These are phyloP conservation scores for Cytidiella melzeri DNA, from an alignment of 768 basidiomycete species.

Conservation along the genomic window DNA sequence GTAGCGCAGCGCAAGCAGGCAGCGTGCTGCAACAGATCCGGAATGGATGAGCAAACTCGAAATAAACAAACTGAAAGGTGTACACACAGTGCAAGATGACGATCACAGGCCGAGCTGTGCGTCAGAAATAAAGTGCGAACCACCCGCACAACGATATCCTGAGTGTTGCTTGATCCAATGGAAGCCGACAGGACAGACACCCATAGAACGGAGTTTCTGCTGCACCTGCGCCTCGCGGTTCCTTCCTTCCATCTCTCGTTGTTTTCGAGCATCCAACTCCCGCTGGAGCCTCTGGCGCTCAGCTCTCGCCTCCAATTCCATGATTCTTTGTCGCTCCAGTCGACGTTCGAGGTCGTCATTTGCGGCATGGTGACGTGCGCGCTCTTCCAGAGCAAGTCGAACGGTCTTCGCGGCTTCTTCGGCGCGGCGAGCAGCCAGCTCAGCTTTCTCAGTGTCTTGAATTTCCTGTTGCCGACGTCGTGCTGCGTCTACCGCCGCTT, in stretches of 20 bases:
- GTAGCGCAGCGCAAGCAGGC: too few relatives aligned
- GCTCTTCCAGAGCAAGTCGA: constrained; percentile 5
- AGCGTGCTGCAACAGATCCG: too few relatives aligned
- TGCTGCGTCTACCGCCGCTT: constrained; percentile 25
- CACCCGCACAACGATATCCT: constrained; percentile 44
- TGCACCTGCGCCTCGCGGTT: constrained; percentile 40
- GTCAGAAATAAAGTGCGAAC: constrained; percentile 35
- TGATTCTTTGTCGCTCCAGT: not conserved
- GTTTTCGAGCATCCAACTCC: constrained; percentile 21
- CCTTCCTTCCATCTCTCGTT: constrained; percentile 24
- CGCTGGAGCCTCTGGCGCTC: constrained; percentile 19
- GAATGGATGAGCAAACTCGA: too few relatives aligned
- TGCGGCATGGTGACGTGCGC: constrained; percentile 4
- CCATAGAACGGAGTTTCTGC: constrained; percentile 37
- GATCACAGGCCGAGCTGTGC: constrained; percentile 24
- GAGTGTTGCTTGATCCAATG: constrained; percentile 34
- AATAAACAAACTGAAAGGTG: too few relatives aligned
- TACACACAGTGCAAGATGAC: too few relatives aligned
- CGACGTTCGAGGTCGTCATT: not conserved
- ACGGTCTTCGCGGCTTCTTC: constrained; percentile 4
- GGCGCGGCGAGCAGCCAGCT: not conserved
- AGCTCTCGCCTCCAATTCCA: constrained; percentile 4
- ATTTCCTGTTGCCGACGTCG: constrained; percentile 18
- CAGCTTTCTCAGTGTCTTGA: not conserved
- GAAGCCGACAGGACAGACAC: constrained; percentile 42